Evolutionary conservation across 441 rosid species (phyloP).

Genomic region (Sinapis alba): DNA sequence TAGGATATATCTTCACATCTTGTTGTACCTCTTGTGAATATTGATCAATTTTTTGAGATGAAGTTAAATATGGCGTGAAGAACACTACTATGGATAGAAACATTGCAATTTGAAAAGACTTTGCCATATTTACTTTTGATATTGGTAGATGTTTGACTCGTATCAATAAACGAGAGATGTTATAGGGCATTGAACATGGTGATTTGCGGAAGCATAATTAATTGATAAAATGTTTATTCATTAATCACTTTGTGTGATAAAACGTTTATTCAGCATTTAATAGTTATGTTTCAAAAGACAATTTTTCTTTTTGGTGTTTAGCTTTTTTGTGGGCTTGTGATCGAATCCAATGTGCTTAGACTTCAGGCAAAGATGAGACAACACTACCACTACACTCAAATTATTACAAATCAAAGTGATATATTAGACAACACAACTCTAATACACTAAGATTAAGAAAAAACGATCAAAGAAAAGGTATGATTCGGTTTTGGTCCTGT

Average conservation of each 20-base stretch:
- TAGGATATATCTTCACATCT: conserved; percentile 25
- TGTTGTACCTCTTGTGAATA: conserved; percentile 21
- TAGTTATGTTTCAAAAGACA: background rate
- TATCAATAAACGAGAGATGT: background rate
- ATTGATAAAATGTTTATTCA: background rate
- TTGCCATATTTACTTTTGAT: conserved; percentile 25
- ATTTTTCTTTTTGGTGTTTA: background rate
- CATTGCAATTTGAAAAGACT: conserved; percentile 2
- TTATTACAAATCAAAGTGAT: conserved; percentile 28
- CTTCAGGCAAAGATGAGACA: background rate
- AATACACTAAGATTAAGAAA: background rate
- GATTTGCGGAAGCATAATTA: background rate
- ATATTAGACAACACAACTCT: conserved; percentile 29
- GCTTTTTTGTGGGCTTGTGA: background rate
- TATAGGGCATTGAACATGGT: background rate
- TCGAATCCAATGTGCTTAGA: background rate
- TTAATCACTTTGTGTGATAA: conserved; percentile 2
- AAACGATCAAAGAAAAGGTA: conserved; percentile 16
- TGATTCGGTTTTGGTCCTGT: conserved; percentile 17
- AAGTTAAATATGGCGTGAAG: background rate
- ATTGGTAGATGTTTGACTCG: background rate
- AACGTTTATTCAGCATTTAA: background rate
- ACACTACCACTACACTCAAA: background rate
- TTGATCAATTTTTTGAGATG: conserved; percentile 4
- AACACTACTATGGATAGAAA: background rate